Evolutionary conservation across 805 yeast species (phyloP), one percentile per base, ranked within the genome.

Genomic region (Yarrowia sp.): DNA sequence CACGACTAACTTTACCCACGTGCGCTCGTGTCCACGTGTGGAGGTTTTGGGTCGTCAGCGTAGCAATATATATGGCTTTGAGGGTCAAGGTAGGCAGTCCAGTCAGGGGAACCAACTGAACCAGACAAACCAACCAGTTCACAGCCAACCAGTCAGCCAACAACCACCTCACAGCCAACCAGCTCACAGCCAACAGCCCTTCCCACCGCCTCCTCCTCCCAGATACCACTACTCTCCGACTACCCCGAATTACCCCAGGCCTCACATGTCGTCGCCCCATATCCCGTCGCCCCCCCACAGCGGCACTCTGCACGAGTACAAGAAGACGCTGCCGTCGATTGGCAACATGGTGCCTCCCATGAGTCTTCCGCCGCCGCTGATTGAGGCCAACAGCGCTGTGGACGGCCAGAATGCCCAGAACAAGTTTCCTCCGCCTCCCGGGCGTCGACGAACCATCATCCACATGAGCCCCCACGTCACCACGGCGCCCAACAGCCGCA

Each of bases 11-110:
- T 56, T 56, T 59, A 59, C 65, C 65, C 65, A 59, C 65, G 65
- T 59, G 65, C 65, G 52, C 65, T 59, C 65, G 52, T 59, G 65
- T 43, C 65, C 65, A 59, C 65, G 65, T 59, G 65, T 45, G 65
- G 52, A 43, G 41, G 52, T 45, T 45, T 41, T 56, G 64, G 64
- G 64, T 56, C 64, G 64, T 42, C 49, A 56, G 65, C 65, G 42
- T 35, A 41, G 46, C 50, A 42, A 43, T 59, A 56, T 56, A 56
- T 42, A 56, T 56, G 64, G 53, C 26, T 45, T 32, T 8, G 49
- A 46, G 49, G 32, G 32, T 26, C 32, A 26, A 26, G 32, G 32
- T 26, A 26, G 32, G 32, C 32, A 1, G 32, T 26, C 32, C 32
- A 26, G 32, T 26, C 32, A 26, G 32, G 32, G 32, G 32, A 26